phyloP scores from a whole-genome alignment of 805 yeast genomes.

The Metahyphopichia silvanorum region DNA sequence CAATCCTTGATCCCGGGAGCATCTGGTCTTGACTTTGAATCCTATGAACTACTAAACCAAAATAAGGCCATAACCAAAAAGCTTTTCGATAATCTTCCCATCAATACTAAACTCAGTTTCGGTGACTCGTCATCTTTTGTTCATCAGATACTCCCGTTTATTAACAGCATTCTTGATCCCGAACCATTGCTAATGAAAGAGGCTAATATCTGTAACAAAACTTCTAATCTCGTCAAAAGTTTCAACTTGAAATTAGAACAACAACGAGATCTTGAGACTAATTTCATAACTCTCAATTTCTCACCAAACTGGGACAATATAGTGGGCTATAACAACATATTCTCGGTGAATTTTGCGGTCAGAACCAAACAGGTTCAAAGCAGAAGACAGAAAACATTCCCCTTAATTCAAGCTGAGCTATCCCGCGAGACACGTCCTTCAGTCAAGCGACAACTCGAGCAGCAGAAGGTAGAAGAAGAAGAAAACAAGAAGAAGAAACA shows the following conservation, averaged over 20 bases:
- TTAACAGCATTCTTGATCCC: slow-evolving; percentile 29
- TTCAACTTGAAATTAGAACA: slow-evolving; percentile 40
- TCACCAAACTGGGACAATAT: slow-evolving; percentile 36
- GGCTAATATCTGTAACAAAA: no score
- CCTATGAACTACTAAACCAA: slow-evolving; percentile 33
- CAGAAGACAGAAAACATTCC: slow-evolving; percentile 33
- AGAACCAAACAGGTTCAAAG: slow-evolving; percentile 20
- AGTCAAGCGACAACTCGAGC: slow-evolving; percentile 1
- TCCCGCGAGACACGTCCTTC: slow-evolving; percentile 8
- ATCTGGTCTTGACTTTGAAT: slow-evolving; percentile 33
- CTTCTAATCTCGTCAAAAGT: no score
- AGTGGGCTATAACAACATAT: slow-evolving; percentile 17
- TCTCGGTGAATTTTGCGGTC: slow-evolving; percentile 10
- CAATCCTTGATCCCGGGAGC: slow-evolving; percentile 28
- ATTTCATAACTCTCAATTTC: slow-evolving; percentile 20
- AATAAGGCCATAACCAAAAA: slow-evolving; percentile 29
- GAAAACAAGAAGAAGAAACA: slow-evolving; percentile 14
- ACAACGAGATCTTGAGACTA: slow-evolving; percentile 31
- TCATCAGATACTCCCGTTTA: slow-evolving; percentile 31
- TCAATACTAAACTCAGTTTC: slow-evolving; percentile 23
- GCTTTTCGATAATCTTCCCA: slow-evolving; percentile 26
- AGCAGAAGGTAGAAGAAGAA: slow-evolving; percentile 6
- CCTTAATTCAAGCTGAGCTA: slow-evolving; percentile 27
- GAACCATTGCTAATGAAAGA: no score
- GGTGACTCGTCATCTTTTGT: slow-evolving; percentile 21